These are phyloP conservation scores for Wallacemonas sp. DNA, from an alignment of 208 protist species.

Conservation along the genomic window DNA sequence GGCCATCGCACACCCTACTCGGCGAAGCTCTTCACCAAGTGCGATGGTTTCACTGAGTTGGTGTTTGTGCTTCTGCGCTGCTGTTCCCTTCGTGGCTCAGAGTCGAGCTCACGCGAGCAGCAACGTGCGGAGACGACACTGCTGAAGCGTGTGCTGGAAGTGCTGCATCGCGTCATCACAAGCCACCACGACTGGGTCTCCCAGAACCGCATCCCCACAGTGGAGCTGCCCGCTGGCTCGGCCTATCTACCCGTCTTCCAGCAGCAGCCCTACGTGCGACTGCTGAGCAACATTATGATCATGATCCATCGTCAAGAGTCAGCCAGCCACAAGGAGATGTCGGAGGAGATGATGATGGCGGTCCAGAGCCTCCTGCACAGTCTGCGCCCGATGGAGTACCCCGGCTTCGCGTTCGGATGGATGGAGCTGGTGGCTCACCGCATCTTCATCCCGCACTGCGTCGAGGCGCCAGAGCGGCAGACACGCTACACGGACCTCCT, in stretches of 20 bases:
- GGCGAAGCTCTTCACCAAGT: conserved; percentile 54
- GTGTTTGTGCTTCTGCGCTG: conserved; percentile 88
- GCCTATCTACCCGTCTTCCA: conserved; percentile 90
- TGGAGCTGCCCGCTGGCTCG: conserved; percentile 56
- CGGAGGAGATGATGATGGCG: conserved; percentile 67
- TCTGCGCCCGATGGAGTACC: conserved; percentile 90
- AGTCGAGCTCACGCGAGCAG: conserved; percentile 16
- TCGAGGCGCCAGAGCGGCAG: conserved; percentile 61
- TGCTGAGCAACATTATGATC: conserved; percentile 93
- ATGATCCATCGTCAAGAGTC: conserved; percentile 73
- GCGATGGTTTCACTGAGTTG: conserved; percentile 94
- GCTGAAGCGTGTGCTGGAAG: conserved; percentile 74
- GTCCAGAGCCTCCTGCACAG: conserved; percentile 92
- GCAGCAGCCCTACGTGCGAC: conserved; percentile 97
- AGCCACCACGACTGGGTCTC: conserved; percentile 75
- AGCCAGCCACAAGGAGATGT: conserved; percentile 44
- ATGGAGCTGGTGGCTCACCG: conserved; percentile 97
- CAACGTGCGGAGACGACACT: conserved; percentile 67
- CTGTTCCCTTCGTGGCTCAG: conserved; percentile 61
- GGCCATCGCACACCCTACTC: conserved; percentile 69
- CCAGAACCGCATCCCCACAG: conserved; percentile 23
- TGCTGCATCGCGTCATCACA: conserved; percentile 64
- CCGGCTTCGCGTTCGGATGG: conserved; percentile 99
- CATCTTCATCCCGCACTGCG: conserved; percentile 96
- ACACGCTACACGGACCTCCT: conserved; percentile 72